A percentile compares a stretch with the other conserved stretches of the same genome.
Conservation (phyloP, 441 rosid genomes). For the Brassica balearica region DNA sequence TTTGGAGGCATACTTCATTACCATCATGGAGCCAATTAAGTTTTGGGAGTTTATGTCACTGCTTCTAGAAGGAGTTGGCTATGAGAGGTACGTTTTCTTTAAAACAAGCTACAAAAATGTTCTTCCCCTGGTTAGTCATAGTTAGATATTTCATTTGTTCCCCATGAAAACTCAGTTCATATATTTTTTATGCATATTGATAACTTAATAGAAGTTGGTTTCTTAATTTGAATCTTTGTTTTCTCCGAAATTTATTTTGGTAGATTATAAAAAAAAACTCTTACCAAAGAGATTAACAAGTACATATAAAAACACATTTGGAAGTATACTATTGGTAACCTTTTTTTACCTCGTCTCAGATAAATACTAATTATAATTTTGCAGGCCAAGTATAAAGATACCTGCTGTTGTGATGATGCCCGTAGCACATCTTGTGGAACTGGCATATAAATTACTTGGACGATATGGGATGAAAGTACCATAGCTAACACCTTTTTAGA, state of each 20-base stretch:
- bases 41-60: slow-evolving; percentile 90
- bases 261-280: background rate
- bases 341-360: background rate
- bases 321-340: background rate
- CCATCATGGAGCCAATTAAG: slow-evolving; percentile 87
- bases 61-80: slow-evolving; percentile 86
- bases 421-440: slow-evolving; percentile 76
- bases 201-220: slow-evolving; percentile 10
- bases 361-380: slow-evolving; percentile 29
- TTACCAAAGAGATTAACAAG: background rate
- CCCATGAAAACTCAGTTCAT: background rate
- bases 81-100: slow-evolving; percentile 62
- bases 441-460: slow-evolving; percentile 65
- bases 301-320: background rate
- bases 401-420: slow-evolving; percentile 85
- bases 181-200: background rate
- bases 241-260: background rate
- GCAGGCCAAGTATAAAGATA: slow-evolving; percentile 87
- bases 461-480: slow-evolving; percentile 95
- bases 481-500: slow-evolving; percentile 69
- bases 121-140: slow-evolving; percentile 23
- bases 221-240: background rate
- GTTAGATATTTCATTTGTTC: background rate
- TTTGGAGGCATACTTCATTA: slow-evolving; percentile 86
- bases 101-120: background rate